phyloP scores from a whole-genome alignment of 192 early-diverging fungal genomes.

The Coemansia sp. region DNA sequence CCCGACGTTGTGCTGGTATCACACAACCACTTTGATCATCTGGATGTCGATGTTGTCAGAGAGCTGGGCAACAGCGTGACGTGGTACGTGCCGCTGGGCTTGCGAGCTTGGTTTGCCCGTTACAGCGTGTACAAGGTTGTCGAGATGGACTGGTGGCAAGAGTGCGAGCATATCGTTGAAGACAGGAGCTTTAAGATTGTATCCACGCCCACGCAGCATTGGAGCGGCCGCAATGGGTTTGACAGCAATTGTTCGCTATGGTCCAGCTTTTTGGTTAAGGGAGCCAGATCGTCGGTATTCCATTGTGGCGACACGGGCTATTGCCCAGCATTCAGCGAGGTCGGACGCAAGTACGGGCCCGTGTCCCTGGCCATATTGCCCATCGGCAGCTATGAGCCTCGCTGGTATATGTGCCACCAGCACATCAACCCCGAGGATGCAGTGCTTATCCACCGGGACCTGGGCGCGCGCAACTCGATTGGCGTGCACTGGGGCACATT shows the following conservation, averaged over 20 bases:
- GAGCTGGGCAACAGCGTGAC: constrained; percentile 60
- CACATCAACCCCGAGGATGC: constrained; percentile 83
- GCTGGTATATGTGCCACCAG: constrained; percentile 74
- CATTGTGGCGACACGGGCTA: constrained; percentile 82
- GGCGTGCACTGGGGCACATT: constrained; percentile 93
- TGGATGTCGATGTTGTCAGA: constrained; percentile 71
- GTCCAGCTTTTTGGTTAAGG: constrained; percentile 69
- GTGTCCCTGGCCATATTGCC: constrained; percentile 79
- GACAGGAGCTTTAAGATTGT: constrained; percentile 24
- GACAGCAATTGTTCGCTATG: constrained; percentile 83
- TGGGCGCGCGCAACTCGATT: constrained; percentile 63
- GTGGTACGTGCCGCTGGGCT: constrained; percentile 83
- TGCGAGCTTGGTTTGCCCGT: constrained; percentile 67
- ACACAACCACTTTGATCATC: constrained; percentile 92
- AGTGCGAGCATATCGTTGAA: constrained; percentile 17
- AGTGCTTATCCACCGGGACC: constrained; percentile 78
- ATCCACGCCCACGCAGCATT: constrained; percentile 66
- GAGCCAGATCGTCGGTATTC: constrained; percentile 28
- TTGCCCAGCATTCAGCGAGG: constrained; percentile 86
- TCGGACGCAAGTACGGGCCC: constrained; percentile 71
- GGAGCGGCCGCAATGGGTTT: constrained; percentile 59
- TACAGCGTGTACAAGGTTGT: constrained; percentile 60
- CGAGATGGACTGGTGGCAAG: constrained; percentile 85
- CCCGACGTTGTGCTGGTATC: constrained; percentile 80
- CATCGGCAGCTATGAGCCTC: constrained; percentile 85